Percentiles rank a stretch among this genome's conserved stretches.
phyloP scores from a whole-genome alignment of 2,329 filamentous ascomycete genomes.

The Xylaria digitata region DNA sequence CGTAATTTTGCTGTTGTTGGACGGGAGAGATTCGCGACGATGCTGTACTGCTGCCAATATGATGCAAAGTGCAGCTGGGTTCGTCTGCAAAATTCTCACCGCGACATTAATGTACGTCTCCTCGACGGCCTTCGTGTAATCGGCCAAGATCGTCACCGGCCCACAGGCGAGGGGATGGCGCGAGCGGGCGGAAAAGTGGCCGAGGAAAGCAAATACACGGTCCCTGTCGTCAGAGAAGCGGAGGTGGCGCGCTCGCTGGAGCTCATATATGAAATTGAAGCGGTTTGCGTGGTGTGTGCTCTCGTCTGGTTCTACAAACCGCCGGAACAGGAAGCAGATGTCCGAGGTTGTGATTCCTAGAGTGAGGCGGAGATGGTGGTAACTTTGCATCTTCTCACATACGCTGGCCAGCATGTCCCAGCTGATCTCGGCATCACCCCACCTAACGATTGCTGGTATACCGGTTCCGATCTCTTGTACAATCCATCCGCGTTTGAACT shows the following conservation, averaged over 20 bases:
- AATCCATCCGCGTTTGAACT: conserved; percentile 1
- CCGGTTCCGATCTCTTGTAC: conserved; percentile 20
- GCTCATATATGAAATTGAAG: conserved; percentile 20
- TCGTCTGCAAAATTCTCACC: no score
- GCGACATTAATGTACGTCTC: no score
- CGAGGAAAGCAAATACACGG: conserved; percentile 22
- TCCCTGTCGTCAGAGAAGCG: neutral
- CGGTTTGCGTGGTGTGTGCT: conserved; percentile 16
- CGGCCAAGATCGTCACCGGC: no score
- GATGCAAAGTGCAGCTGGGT: no score
- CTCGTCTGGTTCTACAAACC: conserved; percentile 10
- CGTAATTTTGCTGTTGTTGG: no score
- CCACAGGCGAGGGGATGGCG: no score
- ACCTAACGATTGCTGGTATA: conserved; percentile 5
- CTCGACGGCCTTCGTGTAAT: no score
- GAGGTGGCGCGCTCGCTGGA: conserved; percentile 14
- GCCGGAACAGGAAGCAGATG: conserved; percentile 12
- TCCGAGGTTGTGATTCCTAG: conserved; percentile 3
- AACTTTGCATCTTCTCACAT: neutral
- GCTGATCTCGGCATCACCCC: conserved; percentile 2
- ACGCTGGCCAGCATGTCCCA: conserved; percentile 14
- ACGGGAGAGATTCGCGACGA: no score
- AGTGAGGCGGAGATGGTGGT: conserved; percentile 13
- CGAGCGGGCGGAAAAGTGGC: conserved; percentile 7
- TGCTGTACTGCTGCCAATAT: no score